These are phyloP conservation scores for Exophiala alcalophila DNA, from an alignment of 2,329 filamentous ascomycete genomes.

Conservation along the genomic window DNA sequence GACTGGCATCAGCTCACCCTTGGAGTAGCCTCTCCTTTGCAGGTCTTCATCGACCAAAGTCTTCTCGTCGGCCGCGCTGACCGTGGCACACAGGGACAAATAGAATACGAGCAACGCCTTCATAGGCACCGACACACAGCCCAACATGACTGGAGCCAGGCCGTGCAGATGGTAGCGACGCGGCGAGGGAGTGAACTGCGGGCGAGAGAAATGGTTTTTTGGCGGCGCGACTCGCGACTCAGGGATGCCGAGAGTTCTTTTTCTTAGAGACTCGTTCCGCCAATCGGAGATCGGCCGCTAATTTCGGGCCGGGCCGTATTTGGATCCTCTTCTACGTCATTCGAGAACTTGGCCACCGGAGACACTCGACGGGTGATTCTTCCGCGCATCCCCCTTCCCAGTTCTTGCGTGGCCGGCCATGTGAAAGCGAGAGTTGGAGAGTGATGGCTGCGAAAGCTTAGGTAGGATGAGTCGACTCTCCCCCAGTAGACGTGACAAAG, in stretches of 20 bases:
- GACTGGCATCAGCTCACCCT: constrained; percentile 65
- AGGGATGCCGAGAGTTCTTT: too few relatives aligned
- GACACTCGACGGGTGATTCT: background rate
- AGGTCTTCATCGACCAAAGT: constrained; percentile 6
- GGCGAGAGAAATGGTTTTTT: too few relatives aligned
- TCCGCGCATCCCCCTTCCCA: background rate
- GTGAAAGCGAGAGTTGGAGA: too few relatives aligned
- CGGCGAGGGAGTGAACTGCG: too few relatives aligned
- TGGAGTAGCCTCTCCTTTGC: constrained; percentile 35
- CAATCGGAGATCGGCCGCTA: constrained; percentile 3
- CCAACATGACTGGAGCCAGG: constrained; percentile 15
- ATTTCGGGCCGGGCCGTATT: constrained; percentile 16
- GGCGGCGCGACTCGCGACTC: too few relatives aligned
- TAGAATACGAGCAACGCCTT: constrained; percentile 26
- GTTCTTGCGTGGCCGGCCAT: too few relatives aligned
- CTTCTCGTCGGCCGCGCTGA: constrained; percentile 21
- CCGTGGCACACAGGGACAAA: constrained; percentile 23
- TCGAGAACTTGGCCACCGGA: too few relatives aligned
- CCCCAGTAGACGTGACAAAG: too few relatives aligned
- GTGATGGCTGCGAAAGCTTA: too few relatives aligned
- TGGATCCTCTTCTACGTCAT: constrained; percentile 7
- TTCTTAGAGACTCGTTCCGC: too few relatives aligned
- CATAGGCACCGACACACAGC: constrained; percentile 14
- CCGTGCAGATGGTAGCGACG: too few relatives aligned
- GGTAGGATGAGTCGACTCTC: too few relatives aligned